Base-by-base conservation (phyloP, 768 basidiomycete genomes). In the Mycena sanguinolenta region DNA sequence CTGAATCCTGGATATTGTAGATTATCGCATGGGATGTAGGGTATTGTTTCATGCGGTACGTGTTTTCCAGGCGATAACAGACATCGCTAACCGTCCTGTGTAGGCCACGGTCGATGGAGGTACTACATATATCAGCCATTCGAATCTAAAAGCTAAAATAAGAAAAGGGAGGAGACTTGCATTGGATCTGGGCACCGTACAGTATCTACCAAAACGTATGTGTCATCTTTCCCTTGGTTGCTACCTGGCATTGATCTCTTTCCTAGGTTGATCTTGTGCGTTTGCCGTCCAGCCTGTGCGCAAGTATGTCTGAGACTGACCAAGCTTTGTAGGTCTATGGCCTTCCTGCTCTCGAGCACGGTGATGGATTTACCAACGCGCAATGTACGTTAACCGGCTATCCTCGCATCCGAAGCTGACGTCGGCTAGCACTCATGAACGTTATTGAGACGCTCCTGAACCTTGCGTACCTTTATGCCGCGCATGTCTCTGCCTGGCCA, bases 181-280 rank as follows among this genome's bases (percentile, higher is more conserved):
- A 96, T 74, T 97, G 95, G 95, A 87, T 97, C 52, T 97, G 95
- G 96, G 83, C 87, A 67, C 95, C 95, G 2, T 97, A 97, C 76
- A 87, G 84, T 28, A 68, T 93, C 34, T 95, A 95, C 80, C 91
- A 94, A 76, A 83, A 91, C n/a, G 82, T 46, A n/a, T n/a, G 44
- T 95, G 61, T 52, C 81, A 68, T 9, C 21, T 46, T 46, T 46
- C 8, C 2, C 36, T 38, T 38, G 36, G 16, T 46, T 46, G 4
- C 28, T 17, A 10, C 58, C 14, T 30, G 12, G 39, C 49, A 27
- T 23, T 57, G 17, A 9, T 27, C 25, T 16, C 34, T 36, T 54
- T 60, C 19, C 62, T 34, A 84, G 80, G 72, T 84, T 64, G 82
- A 84, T 75, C 77, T 81, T 67, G 81, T 84, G 72, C 36, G 79